Base-by-base conservation (phyloP, 345 rosid genomes). In the Gossypium australe region DNA sequence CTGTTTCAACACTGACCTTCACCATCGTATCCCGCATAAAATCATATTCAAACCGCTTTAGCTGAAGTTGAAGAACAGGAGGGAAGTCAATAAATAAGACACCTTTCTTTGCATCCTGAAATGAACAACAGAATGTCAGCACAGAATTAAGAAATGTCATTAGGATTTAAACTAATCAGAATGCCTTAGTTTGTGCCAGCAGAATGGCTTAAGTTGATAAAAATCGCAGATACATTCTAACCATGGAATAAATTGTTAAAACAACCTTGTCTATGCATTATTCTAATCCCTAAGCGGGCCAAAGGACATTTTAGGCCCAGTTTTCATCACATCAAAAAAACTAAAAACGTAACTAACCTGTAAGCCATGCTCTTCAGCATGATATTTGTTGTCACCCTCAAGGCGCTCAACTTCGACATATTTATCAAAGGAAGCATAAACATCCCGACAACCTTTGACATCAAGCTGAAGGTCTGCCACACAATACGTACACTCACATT, bases 391-490 rank as follows among this genome's bases (percentile, higher is more conserved):
- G 80, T 95, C 99, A 66, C 98, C 99, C 84, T 95, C 99, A 64
- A 95, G 96, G 27, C 94, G 86, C 84, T 95, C 99, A 74, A 95
- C 97, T 84, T 95, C 99, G n/a, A 95, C 98, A 86, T 93, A 95
- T 80, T 93, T 91, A 85, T 95, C 98, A 85, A 95, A 95, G 72
- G 99, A 95, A 77, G 92, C 94, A 87, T 95, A 95, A 70, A 95
- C 94, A 87, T 95, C 99, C 64, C 87, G 88, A 80, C 98, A 95
- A 74, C 96, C 99, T 84, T 95, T 95, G 56, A 95, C 99, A 82
- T 95, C 99, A 83, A 95, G 99, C 83, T 95, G 99, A 70, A 95
- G 96, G 82, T 95, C 99, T 95, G 89, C 78, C 79, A 78, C 22
- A 34, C 43, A 83, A 77, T 45, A 73, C 1, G n/a, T 18, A 22